Conservation (phyloP, 202 grass and related monocot genomes). For the Setaria italica region DNA sequence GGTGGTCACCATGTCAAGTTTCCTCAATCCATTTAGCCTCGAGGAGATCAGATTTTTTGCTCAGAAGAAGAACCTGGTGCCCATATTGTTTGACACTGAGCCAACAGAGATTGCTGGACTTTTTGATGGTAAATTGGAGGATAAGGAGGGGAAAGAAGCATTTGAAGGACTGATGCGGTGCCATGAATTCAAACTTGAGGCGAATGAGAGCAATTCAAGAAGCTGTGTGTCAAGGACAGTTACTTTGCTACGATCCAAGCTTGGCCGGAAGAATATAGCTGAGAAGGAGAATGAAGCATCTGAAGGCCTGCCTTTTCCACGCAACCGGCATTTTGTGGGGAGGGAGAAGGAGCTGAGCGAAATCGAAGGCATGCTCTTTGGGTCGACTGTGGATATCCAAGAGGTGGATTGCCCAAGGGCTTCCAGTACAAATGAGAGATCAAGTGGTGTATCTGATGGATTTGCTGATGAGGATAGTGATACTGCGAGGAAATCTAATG, state of each 20-base stretch:
- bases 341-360: constrained; percentile 96
- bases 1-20: constrained; percentile 79
- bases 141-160: constrained; percentile 90
- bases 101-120: constrained; percentile 64
- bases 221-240: constrained; percentile 77
- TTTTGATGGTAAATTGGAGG: constrained; percentile 78
- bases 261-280: constrained; percentile 80
- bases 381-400: constrained; percentile 68
- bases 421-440: constrained; percentile 55
- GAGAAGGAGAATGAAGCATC: constrained; percentile 66
- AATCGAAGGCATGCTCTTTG: constrained; percentile 84
- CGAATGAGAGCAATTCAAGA: constrained; percentile 87
- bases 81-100: constrained; percentile 81
- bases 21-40: constrained; percentile 84
- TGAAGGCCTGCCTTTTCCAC: constrained; percentile 73
- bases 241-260: constrained; percentile 64
- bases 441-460: constrained; percentile 82
- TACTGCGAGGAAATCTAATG: constrained; percentile 65
- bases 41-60: constrained; percentile 97
- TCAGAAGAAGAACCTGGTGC: constrained; percentile 97
- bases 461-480: constrained; percentile 96
- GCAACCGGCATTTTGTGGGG: constrained; percentile 87
- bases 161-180: constrained; percentile 85
- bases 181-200: constrained; percentile 89
- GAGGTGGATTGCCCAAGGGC: constrained; percentile 73